Evolutionary conservation across 2,329 filamentous ascomycete species (phyloP).

Genomic region (Nothophaeocryptopus gaeumannii): DNA sequence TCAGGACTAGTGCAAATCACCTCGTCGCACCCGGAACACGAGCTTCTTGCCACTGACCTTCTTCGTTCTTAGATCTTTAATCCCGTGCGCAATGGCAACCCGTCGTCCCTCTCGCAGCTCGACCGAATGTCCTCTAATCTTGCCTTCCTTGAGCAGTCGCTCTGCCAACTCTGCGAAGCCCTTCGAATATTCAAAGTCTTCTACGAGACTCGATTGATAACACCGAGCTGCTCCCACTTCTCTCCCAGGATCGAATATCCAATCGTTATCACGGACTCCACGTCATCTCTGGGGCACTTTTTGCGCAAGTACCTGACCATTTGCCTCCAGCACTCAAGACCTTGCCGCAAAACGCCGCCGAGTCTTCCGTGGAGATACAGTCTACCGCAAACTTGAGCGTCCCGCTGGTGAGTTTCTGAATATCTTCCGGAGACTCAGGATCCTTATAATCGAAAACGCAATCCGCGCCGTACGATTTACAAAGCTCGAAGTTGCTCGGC

Average conservation of each 20-base stretch:
- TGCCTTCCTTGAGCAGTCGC: slow-evolving; percentile 1
- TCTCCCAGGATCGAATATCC: slow-evolving; percentile 7
- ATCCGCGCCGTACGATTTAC: slow-evolving; percentile 44
- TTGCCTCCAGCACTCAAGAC: background rate
- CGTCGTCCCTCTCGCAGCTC: slow-evolving; percentile 1
- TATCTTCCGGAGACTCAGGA: slow-evolving; percentile 4
- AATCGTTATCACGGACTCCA: slow-evolving; percentile 1
- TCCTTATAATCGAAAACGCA: slow-evolving; percentile 49
- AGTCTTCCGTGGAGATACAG: background rate
- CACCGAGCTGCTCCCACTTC: slow-evolving; percentile 4
- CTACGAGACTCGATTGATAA: background rate
- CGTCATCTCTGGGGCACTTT: slow-evolving; percentile 3
- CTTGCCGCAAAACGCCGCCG: background rate
- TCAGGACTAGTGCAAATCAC: background rate
- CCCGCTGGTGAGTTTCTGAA: background rate
- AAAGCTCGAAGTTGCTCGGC: slow-evolving; percentile 45
- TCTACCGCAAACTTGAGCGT: slow-evolving; percentile 1
- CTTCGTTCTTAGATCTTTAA: slow-evolving; percentile 5
- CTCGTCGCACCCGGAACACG: background rate
- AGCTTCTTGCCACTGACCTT: slow-evolving; percentile 10
- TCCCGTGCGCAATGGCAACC: background rate
- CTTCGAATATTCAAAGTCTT: slow-evolving; percentile 8
- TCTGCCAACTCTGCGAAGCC: slow-evolving; percentile 1
- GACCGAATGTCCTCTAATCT: slow-evolving; percentile 4
- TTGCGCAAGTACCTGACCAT: slow-evolving; percentile 1